phyloP scores from a whole-genome alignment of 257 asterid genomes.

The Nicotiana sylvestris region DNA sequence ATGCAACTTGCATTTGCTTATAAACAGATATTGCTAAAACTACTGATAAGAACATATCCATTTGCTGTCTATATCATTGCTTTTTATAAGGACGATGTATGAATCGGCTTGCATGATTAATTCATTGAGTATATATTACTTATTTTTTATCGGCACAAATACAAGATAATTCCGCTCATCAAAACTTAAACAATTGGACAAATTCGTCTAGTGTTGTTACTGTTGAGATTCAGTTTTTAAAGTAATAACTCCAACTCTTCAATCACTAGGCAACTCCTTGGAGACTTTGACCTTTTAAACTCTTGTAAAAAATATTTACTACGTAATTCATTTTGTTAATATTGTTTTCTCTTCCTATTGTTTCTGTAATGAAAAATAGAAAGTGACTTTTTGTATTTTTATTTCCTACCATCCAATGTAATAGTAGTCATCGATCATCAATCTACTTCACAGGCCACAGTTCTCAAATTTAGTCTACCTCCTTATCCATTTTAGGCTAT shows the following conservation, averaged over 20 bases:
- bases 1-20: neutral
- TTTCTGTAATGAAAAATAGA: neutral
- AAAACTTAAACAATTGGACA: neutral
- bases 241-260: too few species aligned
- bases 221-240: too few species aligned
- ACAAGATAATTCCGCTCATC: neutral
- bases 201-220: neutral
- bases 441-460: neutral
- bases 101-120: neutral
- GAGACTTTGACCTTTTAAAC: too few species aligned
- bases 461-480: neutral
- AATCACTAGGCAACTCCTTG: too few species aligned
- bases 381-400: neutral
- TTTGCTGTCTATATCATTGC: neutral
- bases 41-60: neutral
- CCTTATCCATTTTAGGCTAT: neutral
- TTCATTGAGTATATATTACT: neutral
- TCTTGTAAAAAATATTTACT: too few species aligned
- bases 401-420: neutral
- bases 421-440: neutral
- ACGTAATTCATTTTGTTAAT: neutral
- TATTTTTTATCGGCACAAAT: neutral
- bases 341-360: neutral
- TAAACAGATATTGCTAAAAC: neutral
- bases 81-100: neutral